Conservation (phyloP, 257 asterid genomes). For the Jacaranda copaia region DNA sequence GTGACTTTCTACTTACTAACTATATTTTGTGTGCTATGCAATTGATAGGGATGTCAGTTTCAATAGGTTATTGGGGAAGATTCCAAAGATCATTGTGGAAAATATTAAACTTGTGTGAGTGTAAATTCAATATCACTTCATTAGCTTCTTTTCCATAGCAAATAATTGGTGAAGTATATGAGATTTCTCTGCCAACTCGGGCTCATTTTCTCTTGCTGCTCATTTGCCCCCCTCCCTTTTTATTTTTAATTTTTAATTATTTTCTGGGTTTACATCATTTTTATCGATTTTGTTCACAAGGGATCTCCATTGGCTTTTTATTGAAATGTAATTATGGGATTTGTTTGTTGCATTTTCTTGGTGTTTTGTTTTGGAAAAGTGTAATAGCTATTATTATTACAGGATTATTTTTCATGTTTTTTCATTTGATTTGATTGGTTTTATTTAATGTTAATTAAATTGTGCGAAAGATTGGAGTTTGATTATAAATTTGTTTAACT, state of each 20-base stretch:
- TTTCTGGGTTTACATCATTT: no score
- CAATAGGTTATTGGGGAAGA: no score
- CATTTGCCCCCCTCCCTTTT: no score
- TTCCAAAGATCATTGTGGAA: slow-evolving; percentile 69
- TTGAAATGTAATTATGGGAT: slow-evolving; percentile 36
- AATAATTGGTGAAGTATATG: not conserved
- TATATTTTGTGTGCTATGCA: slow-evolving; percentile 23
- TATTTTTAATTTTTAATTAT: no score
- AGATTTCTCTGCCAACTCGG: not conserved
- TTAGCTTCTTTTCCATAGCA: no score
- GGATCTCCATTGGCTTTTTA: slow-evolving; percentile 5
- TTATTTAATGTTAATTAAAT: not conserved
- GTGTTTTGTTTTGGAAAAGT: not conserved
- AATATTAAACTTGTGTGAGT: slow-evolving; percentile 75
- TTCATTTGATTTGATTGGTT: slow-evolving; percentile 24
- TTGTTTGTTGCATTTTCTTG: slow-evolving; percentile 39
- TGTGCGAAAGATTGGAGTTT: not conserved
- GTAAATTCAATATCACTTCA: slow-evolving; percentile 29
- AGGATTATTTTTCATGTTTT: not conserved
- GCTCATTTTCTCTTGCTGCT: slow-evolving; percentile 13
- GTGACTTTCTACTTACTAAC: slow-evolving; percentile 22
- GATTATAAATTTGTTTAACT: slow-evolving; percentile 13
- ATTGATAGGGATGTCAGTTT: slow-evolving; percentile 84
- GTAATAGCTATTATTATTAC: not conserved
- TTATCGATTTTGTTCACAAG: slow-evolving; percentile 51